Conservation (phyloP, 1,139 yeast genomes). For the Diutina mesorugosa region DNA sequence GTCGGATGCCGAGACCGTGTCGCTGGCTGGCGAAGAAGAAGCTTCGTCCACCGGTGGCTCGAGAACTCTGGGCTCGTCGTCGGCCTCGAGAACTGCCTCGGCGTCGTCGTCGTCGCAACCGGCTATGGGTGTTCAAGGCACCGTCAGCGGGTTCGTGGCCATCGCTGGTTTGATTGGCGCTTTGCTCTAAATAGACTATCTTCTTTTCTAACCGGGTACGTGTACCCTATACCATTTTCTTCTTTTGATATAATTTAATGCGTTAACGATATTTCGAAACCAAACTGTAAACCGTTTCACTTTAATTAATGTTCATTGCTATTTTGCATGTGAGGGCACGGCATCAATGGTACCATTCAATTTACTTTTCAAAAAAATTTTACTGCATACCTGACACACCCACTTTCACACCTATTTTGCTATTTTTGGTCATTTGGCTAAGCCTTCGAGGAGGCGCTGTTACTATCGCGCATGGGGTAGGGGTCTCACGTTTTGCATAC, state of each 20-base stretch:
- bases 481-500: neutral
- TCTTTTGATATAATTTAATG: neutral
- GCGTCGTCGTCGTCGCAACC: neutral
- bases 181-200: neutral
- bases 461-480: neutral
- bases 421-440: neutral
- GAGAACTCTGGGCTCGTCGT: neutral
- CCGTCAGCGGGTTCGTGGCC: neutral
- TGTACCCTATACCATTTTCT: neutral
- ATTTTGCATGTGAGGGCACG: neutral
- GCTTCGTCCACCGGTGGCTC: neutral
- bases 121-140: neutral
- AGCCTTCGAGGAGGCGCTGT: neutral
- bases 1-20: neutral
- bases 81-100: neutral
- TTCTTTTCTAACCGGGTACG: neutral
- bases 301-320: neutral
- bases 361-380: too few species aligned
- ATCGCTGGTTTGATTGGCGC: conserved; percentile 1
- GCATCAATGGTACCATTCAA: neutral
- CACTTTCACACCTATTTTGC: neutral
- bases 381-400: neutral
- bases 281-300: neutral
- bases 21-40: neutral
- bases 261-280: neutral